These are phyloP conservation scores for Dryas integrifolia DNA, from an alignment of 331 rosid species.

Conservation along the genomic window DNA sequence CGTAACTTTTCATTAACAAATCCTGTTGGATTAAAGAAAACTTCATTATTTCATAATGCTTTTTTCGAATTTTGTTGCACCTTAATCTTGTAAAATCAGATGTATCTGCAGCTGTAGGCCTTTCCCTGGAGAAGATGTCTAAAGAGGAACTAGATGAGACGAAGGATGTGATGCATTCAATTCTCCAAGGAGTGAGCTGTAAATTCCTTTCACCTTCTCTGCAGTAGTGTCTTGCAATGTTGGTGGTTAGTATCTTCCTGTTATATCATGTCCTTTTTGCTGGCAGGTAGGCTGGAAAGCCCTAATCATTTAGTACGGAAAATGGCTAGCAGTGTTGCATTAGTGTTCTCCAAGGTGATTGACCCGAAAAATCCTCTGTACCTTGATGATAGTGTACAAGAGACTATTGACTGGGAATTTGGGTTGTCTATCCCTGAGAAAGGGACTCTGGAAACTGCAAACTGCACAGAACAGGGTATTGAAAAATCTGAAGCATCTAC, in stretches of 20 bases:
- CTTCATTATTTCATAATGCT: slow-evolving; percentile 13
- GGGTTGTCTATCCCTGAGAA: slow-evolving; percentile 49
- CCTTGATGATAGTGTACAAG: slow-evolving; percentile 79
- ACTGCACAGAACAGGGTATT: slow-evolving; percentile 32
- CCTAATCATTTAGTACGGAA: slow-evolving; percentile 71
- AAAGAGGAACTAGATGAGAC: slow-evolving; percentile 70
- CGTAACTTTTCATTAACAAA: neutral
- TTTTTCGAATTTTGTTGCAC: slow-evolving; percentile 31
- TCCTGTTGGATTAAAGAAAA: slow-evolving; percentile 21
- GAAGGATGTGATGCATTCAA: slow-evolving; percentile 67
- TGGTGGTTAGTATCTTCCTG: slow-evolving; percentile 21
- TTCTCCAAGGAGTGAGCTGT: slow-evolving; percentile 98
- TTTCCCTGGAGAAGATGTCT: slow-evolving; percentile 69
- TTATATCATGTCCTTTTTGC: slow-evolving; percentile 31
- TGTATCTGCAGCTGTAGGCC: slow-evolving; percentile 87
- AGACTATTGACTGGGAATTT: slow-evolving; percentile 77
- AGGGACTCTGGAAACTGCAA: slow-evolving; percentile 31
- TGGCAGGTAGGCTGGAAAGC: slow-evolving; percentile 93
- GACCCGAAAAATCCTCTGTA: slow-evolving; percentile 90
- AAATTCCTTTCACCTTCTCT: slow-evolving; percentile 36
- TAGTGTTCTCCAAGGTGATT: slow-evolving; percentile 78
- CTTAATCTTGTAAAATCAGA: slow-evolving; percentile 52
- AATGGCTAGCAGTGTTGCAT: slow-evolving; percentile 83
- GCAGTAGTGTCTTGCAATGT: slow-evolving; percentile 19
- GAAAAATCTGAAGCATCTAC: slow-evolving; percentile 32